Conservation (phyloP, 1,139 yeast species). For the Suhomyces atakaporum region DNA sequence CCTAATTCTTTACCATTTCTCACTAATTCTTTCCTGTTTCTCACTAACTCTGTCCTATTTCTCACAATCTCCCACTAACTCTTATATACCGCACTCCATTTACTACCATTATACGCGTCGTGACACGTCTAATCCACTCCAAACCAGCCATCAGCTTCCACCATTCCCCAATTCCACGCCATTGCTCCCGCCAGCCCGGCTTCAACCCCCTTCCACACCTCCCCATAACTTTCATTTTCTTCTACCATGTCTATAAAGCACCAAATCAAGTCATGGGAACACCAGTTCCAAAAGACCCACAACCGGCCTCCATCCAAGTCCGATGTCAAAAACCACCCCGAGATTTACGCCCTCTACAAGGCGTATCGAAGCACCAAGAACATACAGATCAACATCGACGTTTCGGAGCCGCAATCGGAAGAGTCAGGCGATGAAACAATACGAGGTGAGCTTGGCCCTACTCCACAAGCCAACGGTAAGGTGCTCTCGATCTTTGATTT, state of each 20-base stretch:
- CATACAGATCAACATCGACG: slow-evolving; percentile 7
- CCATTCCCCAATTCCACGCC: no score
- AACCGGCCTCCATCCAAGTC: slow-evolving; percentile 53
- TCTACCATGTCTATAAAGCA: slow-evolving; percentile 27
- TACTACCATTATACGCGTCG: no score
- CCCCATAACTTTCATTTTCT: slow-evolving; percentile 1
- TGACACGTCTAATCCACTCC: no score
- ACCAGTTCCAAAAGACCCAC: slow-evolving; percentile 40
- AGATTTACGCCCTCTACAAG: slow-evolving; percentile 48
- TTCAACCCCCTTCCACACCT: not conserved
- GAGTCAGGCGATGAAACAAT: slow-evolving; percentile 12
- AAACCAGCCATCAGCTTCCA: no score
- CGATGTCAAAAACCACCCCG: slow-evolving; percentile 52
- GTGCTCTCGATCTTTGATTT: slow-evolving; percentile 68
- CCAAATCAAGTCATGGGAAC: slow-evolving; percentile 67
- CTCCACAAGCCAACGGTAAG: slow-evolving; percentile 73
- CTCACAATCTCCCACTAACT: no score
- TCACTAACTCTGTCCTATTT: no score
- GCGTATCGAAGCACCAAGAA: slow-evolving; percentile 37
- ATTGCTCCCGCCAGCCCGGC: no score
- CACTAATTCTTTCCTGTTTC: no score
- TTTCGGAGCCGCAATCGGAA: slow-evolving; percentile 11
- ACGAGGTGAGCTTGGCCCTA: slow-evolving; percentile 61
- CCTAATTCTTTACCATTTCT: no score
- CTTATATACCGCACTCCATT: no score